Conservation (phyloP, 2,329 filamentous ascomycete genomes). For the Claviceps citrina region DNA sequence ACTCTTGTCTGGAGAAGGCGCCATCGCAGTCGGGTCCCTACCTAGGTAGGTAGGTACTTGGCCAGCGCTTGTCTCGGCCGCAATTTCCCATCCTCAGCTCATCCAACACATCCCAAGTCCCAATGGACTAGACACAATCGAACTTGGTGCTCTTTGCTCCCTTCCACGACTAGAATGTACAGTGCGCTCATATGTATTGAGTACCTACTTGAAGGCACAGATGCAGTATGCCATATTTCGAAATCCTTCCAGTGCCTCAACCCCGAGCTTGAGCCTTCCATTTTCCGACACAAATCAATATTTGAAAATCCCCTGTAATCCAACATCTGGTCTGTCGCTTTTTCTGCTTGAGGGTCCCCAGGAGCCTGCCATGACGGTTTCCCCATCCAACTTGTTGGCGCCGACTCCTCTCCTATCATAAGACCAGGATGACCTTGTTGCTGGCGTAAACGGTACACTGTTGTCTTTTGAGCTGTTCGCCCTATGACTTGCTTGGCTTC, state of each 20-base stretch:
- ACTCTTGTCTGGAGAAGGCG: no score
- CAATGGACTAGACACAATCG: no score
- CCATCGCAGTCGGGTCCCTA: no score
- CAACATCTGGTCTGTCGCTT: neutral
- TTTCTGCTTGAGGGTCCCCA: constrained; percentile 5
- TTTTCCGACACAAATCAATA: neutral
- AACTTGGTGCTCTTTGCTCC: neutral
- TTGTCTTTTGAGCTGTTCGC: neutral
- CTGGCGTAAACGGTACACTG: neutral
- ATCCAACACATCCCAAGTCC: no score
- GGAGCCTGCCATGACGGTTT: neutral
- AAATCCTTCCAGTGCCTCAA: neutral
- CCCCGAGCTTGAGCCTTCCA: neutral
- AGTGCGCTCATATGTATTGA: neutral
- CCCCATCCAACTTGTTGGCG: neutral
- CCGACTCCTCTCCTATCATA: neutral
- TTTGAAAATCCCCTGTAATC: neutral
- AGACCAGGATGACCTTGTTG: constrained; percentile 2
- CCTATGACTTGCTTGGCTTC: neutral
- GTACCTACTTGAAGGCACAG: neutral
- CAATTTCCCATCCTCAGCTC: no score
- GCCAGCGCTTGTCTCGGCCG: no score
- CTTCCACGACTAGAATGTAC: constrained; percentile 2
- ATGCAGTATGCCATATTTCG: constrained; percentile 1
- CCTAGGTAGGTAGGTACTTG: no score